A percentile compares a stretch with the other conserved stretches of the same genome.
Conservation (phyloP, 805 yeast genomes). For the Zygoascus flipseniorum region DNA sequence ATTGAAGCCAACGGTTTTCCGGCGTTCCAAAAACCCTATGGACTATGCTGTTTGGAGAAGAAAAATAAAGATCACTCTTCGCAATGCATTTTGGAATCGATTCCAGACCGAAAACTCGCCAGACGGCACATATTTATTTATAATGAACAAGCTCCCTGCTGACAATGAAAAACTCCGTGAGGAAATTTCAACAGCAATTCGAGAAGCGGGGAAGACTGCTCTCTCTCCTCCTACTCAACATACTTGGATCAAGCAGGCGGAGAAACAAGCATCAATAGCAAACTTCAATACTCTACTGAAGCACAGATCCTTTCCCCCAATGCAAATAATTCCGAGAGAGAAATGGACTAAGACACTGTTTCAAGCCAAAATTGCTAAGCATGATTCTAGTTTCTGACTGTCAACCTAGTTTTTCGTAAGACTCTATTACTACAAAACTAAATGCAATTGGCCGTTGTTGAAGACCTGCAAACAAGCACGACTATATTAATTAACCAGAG, state of each 20-base stretch:
- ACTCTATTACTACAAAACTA: slow-evolving; percentile 2
- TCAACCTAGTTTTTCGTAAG: not conserved
- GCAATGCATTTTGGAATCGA: slow-evolving; percentile 6
- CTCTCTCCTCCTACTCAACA: not conserved
- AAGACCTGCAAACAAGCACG: slow-evolving; percentile 11
- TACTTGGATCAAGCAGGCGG: slow-evolving; percentile 2
- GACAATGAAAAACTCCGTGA: slow-evolving; percentile 3
- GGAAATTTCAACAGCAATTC: slow-evolving; percentile 8
- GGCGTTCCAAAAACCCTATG: slow-evolving; percentile 15
- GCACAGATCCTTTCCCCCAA: not conserved
- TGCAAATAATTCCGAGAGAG: not conserved
- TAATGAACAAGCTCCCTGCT: slow-evolving; percentile 8
- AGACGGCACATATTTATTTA: slow-evolving; percentile 14
- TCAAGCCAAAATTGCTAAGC: not conserved
- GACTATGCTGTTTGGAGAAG: slow-evolving; percentile 17
- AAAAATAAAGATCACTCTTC: not conserved
- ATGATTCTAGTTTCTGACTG: not conserved
- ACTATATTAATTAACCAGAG: not conserved
- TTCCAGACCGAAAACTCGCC: slow-evolving; percentile 1
- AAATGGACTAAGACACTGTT: not conserved
- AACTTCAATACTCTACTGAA: slow-evolving; percentile 6
- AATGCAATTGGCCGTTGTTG: slow-evolving; percentile 17
- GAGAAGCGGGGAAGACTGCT: slow-evolving; percentile 1
- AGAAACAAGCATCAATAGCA: slow-evolving; percentile 1
- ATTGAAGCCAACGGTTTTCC: not conserved